Conservation (phyloP, 2,329 filamentous ascomycete species). For the Cercospora nicotianae region DNA sequence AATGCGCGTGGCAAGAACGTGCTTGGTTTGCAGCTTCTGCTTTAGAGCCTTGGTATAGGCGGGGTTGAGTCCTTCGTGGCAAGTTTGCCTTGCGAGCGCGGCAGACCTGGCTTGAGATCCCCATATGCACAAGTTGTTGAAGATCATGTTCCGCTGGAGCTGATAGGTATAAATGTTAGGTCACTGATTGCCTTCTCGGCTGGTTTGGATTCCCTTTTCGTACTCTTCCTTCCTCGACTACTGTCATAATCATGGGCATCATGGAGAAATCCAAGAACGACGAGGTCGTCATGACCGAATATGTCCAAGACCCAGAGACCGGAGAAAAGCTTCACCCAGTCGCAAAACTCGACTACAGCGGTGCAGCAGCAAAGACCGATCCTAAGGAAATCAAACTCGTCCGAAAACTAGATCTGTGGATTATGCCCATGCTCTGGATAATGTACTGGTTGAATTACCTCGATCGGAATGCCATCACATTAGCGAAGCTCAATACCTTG, state of each 20-base stretch:
- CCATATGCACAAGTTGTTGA: background rate
- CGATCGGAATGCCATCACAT: slow-evolving; percentile 30
- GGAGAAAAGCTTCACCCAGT: background rate
- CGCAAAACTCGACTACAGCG: background rate
- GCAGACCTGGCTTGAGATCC: background rate
- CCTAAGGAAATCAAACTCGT: slow-evolving; percentile 5
- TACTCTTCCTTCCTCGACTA: background rate
- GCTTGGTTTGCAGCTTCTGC: background rate
- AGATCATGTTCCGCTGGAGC: background rate
- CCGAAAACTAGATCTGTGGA: slow-evolving; percentile 7
- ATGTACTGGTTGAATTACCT: slow-evolving; percentile 35
- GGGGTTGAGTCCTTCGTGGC: background rate
- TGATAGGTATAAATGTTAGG: background rate
- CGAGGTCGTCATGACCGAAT: slow-evolving; percentile 1
- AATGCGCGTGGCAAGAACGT: slow-evolving; percentile 1
- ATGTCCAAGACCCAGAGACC: slow-evolving; percentile 2
- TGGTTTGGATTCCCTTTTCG: background rate
- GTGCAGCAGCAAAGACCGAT: background rate
- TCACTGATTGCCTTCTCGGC: background rate
- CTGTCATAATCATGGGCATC: background rate
- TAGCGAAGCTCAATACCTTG: slow-evolving; percentile 30
- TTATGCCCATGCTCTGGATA: slow-evolving; percentile 10
- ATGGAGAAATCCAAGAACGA: background rate
- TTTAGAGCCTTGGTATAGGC: background rate
- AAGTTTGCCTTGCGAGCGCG: background rate